Base-by-base conservation (phyloP, 2,329 filamentous ascomycete genomes). In the Akanthomyces muscarius region DNA sequence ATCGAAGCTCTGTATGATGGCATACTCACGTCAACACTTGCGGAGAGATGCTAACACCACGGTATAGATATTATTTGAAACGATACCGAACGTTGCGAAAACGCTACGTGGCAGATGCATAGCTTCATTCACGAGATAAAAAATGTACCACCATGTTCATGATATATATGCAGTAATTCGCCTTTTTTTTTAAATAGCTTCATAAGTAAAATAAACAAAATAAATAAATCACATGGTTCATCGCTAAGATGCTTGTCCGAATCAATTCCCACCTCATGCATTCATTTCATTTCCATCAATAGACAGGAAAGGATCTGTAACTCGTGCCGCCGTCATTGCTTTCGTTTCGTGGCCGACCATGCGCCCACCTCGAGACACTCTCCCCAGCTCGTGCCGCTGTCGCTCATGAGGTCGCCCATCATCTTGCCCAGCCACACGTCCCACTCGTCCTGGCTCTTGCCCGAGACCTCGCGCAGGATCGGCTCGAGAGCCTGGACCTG, bases 381-480 rank as follows among this genome's bases (percentile, higher is more conserved):
- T 54, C 93, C 92, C 79, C 87, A 92, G 54, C 85, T 87, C 21
- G 90, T 88, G 23, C 91, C 90, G 61, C 87, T 88, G 65, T 94
- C 89, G 73, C 89, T 87, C 71, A 96, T 83, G 70, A 97, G 76
- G 74, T 95, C 89, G 53, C 86, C 85, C 83, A 92, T 94, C 89
- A 97, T 91, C 75, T 89, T 91, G 47, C 88, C 87, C 77, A 90
- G 86, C 93, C 93, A 97, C 48, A 86, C 81, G 73, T 96, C 90
- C 92, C 92, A 97, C 77, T 97, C 93, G 68, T 96, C 92, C 71
- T 90, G 86, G 70, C 89, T 91, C 80, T 96, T 96, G 16, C 89
- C 90, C 71, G 90, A 96, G 52, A 87, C 86, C 70, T 96, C 90
- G 69, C 90, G 86, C 68, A 97, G 78, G 64, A 95, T 77, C 5